Base-by-base conservation (phyloP, 352 stramenopile species). In the Aphanomyces euteiches region DNA sequence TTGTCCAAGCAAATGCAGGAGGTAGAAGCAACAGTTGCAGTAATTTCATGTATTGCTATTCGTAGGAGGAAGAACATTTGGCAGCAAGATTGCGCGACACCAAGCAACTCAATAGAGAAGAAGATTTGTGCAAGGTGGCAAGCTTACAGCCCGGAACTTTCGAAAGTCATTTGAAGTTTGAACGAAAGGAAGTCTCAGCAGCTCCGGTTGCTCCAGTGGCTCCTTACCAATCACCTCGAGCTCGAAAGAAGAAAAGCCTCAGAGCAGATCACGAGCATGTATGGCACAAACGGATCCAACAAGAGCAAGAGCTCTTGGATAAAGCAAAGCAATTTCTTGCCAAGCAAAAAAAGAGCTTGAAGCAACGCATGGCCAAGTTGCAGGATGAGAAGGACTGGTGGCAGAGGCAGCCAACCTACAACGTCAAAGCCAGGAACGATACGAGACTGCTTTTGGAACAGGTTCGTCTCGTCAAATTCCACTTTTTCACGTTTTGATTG, bases 1-100 rank as follows among this genome's bases (percentile, higher is more conserved):
- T 53, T 87, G 58, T 74, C 80, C 40, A 73, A 83, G 38, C 81
- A 92, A 34, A 37, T 92, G 60, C 67, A 76, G 8, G 74, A 84
- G 13, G 75, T 86, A 12, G 13, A 38, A 50, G 13, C 17, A 34
- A 60, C 34, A 37, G 10, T 15, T 56, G 0, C 15, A 4, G 28
- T 15, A 19, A 17, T 7, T 17, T 39, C 7, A 50, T 50, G 56
- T 6, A 36, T 50, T 12, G 43, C 17, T 1, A 50, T n/a, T 40
- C 17, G 28, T 38, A 69, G 63, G 63, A 69, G 19, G 63, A 69
- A 59, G 41, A 47, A 13, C 63, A 69, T 5, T 69, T 69, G 63
- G 41, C 63, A 28, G 63, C 63, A 38, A 15, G 63, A 4, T 21
- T 69, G 39, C 63, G 63, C 17, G 63, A 69, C 17, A 60, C 63